Conservation (phyloP, 805 yeast genomes). For the Sugiyamaella americana region DNA sequence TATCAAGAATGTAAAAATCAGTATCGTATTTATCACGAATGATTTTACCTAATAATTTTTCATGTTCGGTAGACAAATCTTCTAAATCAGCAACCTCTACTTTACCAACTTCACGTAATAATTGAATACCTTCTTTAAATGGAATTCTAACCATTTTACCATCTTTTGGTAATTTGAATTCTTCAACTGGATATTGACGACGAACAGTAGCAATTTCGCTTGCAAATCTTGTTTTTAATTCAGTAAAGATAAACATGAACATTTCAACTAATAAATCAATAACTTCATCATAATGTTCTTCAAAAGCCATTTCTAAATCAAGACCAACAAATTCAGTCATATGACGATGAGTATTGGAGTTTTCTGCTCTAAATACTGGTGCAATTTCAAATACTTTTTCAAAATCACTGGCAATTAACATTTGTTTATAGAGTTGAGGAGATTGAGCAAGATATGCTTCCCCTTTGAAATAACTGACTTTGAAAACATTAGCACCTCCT, state of each 20-base stretch:
- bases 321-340: constrained; percentile 98
- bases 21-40: constrained; percentile 93
- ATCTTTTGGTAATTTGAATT: constrained; percentile 86
- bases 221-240: constrained; percentile 71
- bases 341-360: constrained; percentile 98
- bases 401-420: constrained; percentile 95
- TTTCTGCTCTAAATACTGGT: constrained; percentile 98
- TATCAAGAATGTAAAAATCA: constrained; percentile 95
- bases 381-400: constrained; percentile 95
- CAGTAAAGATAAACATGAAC: constrained; percentile 81
- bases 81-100: constrained; percentile 73
- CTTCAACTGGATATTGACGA: constrained; percentile 95
- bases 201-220: constrained; percentile 85
- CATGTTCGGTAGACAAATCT: constrained; percentile 90
- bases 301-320: constrained; percentile 96
- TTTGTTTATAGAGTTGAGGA: constrained; percentile 97
- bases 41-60: constrained; percentile 83
- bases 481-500: constrained; percentile 97
- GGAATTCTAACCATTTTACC: constrained; percentile 89
- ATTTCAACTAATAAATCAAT: constrained; percentile 56
- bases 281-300: constrained; percentile 96
- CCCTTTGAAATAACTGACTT: constrained; percentile 85
- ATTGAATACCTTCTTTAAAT: constrained; percentile 83
- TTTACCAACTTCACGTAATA: constrained; percentile 83
- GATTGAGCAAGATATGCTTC: constrained; percentile 95